Percentiles rank a stretch among this genome's conserved stretches.
Evolutionary conservation across 176 grass and related monocot genomes (phyloP).

Genomic region (Oryza meyeriana): DNA sequence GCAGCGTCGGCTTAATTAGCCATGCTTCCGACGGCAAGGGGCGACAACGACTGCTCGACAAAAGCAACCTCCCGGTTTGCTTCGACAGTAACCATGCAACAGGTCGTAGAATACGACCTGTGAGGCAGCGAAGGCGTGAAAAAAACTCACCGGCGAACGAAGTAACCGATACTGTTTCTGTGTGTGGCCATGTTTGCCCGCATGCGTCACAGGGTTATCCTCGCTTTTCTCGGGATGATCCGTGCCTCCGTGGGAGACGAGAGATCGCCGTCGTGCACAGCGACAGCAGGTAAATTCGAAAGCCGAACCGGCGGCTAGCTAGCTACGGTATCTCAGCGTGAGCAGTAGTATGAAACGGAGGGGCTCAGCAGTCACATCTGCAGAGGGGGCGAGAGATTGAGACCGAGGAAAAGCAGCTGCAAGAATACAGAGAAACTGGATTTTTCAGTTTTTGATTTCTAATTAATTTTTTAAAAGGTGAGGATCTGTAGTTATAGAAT

Average conservation of each 20-base stretch:
- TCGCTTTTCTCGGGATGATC: not conserved
- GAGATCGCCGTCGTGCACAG: not conserved
- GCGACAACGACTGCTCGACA: not conserved
- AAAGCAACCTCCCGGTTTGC: not conserved
- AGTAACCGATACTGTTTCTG: not conserved
- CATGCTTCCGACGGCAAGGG: slow-evolving; percentile 16
- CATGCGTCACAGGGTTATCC: no score
- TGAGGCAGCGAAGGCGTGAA: not conserved
- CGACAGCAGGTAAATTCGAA: not conserved
- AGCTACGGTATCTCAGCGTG: not conserved
- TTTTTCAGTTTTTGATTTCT: no score
- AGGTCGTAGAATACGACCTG: not conserved
- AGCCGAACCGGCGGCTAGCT: not conserved
- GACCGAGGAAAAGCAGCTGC: no score
- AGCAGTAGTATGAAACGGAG: not conserved
- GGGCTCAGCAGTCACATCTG: not conserved
- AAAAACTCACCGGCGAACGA: not conserved
- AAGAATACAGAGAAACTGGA: no score
- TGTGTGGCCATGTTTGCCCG: not conserved
- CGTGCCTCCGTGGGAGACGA: not conserved
- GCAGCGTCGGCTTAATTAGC: not conserved
- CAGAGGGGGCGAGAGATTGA: not conserved
- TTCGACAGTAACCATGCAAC: not conserved
- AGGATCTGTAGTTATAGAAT: no score
- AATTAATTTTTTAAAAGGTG: no score